phyloP scores from a whole-genome alignment of 257 asterid species.

The Fraxinus quadrangulata region DNA sequence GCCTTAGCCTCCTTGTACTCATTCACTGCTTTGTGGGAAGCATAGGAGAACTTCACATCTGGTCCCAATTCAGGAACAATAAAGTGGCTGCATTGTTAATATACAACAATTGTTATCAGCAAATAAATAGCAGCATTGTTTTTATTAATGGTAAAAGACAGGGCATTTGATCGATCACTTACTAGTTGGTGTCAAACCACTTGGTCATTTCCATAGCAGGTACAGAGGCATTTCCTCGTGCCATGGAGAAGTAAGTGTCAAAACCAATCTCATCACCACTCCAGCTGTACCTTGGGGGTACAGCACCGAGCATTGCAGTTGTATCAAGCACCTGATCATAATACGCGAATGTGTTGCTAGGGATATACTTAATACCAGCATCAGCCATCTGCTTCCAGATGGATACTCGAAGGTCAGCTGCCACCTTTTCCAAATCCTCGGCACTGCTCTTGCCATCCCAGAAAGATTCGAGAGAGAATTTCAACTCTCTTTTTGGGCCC shows the following conservation, averaged over 20 bases:
- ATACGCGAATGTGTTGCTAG: slow-evolving; percentile 94
- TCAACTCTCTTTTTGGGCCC: slow-evolving; percentile 98
- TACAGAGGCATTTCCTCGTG: slow-evolving; percentile 59
- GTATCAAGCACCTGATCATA: slow-evolving; percentile 95
- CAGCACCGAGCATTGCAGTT: slow-evolving; percentile 75
- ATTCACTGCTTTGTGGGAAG: slow-evolving; percentile 51
- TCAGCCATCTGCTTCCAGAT: slow-evolving; percentile 57
- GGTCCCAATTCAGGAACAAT: slow-evolving; percentile 58
- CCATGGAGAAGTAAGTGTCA: slow-evolving; percentile 57
- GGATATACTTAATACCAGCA: slow-evolving; percentile 72
- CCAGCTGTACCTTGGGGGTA: slow-evolving; percentile 51
- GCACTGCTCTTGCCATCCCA: slow-evolving; percentile 54
- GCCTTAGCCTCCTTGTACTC: slow-evolving; percentile 59
- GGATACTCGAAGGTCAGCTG: slow-evolving; percentile 79
- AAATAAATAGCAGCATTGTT: background rate
- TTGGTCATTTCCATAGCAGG: slow-evolving; percentile 67
- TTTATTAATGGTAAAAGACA: background rate
- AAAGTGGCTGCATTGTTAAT: slow-evolving; percentile 40
- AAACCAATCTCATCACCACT: slow-evolving; percentile 49
- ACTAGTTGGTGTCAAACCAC: slow-evolving; percentile 64
- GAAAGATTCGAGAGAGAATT: slow-evolving; percentile 70
- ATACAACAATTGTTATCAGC: background rate
- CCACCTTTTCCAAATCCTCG: slow-evolving; percentile 78
- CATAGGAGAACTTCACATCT: slow-evolving; percentile 45
- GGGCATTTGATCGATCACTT: slow-evolving; percentile 25